A percentile compares a stretch with the other conserved stretches of the same genome.
Conservation (phyloP, 1,139 yeast genomes). For the Hanseniaspora sp. region DNA sequence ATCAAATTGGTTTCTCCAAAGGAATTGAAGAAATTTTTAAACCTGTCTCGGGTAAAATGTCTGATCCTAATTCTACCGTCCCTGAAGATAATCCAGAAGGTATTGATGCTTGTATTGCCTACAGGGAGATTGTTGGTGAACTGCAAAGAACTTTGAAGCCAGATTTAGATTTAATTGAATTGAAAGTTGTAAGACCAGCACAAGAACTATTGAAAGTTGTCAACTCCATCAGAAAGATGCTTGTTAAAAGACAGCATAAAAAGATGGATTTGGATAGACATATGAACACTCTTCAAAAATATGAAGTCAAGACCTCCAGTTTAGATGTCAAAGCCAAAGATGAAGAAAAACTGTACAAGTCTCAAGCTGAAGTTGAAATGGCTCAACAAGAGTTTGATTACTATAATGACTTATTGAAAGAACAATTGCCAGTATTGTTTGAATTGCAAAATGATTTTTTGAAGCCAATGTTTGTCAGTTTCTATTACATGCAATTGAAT, state of each 20-base stretch:
- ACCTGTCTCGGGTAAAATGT: constrained; percentile 84
- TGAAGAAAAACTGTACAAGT: constrained; percentile 78
- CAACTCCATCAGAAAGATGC: constrained; percentile 77
- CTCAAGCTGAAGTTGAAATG: constrained; percentile 78
- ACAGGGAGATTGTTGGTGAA: constrained; percentile 75
- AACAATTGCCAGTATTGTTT: constrained; percentile 77
- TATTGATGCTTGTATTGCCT: constrained; percentile 84
- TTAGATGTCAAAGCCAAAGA: constrained; percentile 68
- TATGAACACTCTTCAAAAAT: constrained; percentile 54
- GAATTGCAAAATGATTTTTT: constrained; percentile 84
- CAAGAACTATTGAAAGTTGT: constrained; percentile 78
- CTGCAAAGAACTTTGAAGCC: constrained; percentile 79
- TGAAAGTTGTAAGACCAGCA: constrained; percentile 82
- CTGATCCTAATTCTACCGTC: constrained; percentile 73
- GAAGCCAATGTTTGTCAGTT: constrained; percentile 81
- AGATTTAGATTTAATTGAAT: constrained; percentile 83
- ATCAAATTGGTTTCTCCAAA: constrained; percentile 84
- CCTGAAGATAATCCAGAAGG: constrained; percentile 97
- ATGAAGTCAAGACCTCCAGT: constrained; percentile 53
- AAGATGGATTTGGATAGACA: constrained; percentile 89
- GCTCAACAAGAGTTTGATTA: constrained; percentile 95
- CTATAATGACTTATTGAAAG: constrained; percentile 86
- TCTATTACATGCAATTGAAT: constrained; percentile 95
- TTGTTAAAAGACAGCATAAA: constrained; percentile 89
- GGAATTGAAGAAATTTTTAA: constrained; percentile 93